A percentile compares a stretch with the other conserved stretches of the same genome.
Evolutionary conservation across 2,329 filamentous ascomycete species (phyloP).

Genomic region (Fusarium tjaetaba): DNA sequence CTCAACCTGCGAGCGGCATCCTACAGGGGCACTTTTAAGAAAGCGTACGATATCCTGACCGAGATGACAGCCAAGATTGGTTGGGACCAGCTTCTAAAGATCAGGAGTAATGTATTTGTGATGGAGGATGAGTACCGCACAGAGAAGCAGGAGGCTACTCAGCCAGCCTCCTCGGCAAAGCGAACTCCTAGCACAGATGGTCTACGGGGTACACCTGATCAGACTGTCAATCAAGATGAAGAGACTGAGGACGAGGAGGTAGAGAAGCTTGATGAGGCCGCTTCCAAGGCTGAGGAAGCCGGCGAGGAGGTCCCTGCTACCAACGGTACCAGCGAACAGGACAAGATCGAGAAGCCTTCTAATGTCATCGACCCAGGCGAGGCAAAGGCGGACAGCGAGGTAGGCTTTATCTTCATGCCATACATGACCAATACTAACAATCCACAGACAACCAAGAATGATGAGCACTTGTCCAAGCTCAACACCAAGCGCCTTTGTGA

Average conservation of each 20-base stretch:
- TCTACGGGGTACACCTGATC: slow-evolving; percentile 75
- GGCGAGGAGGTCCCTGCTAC: slow-evolving; percentile 45
- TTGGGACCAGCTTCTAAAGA: slow-evolving; percentile 95
- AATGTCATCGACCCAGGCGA: slow-evolving; percentile 82
- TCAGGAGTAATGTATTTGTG: slow-evolving; percentile 95
- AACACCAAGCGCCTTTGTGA: slow-evolving; percentile 98
- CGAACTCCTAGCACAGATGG: slow-evolving; percentile 84
- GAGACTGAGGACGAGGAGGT: slow-evolving; percentile 49
- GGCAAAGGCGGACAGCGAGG: slow-evolving; percentile 76
- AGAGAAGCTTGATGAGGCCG: slow-evolving; percentile 46
- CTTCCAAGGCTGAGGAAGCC: slow-evolving; percentile 38
- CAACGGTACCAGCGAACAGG: slow-evolving; percentile 57
- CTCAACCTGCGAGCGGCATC: slow-evolving; percentile 85
- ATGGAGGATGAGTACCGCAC: slow-evolving; percentile 99
- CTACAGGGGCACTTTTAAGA: slow-evolving; percentile 95
- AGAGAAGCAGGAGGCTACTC: slow-evolving; percentile 75
- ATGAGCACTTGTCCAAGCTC: slow-evolving; percentile 85
- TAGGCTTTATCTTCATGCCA: slow-evolving; percentile 50
- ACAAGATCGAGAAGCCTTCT: slow-evolving; percentile 77
- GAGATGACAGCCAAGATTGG: slow-evolving; percentile 97
- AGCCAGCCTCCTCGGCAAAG: slow-evolving; percentile 59
- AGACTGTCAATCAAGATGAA: slow-evolving; percentile 60
- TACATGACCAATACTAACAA: slow-evolving; percentile 26
- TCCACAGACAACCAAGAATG: slow-evolving; percentile 67
- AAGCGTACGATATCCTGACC: slow-evolving; percentile 92